Base-by-base conservation (phyloP, 2,329 filamentous ascomycete genomes). In the Arthroderma sp. region DNA sequence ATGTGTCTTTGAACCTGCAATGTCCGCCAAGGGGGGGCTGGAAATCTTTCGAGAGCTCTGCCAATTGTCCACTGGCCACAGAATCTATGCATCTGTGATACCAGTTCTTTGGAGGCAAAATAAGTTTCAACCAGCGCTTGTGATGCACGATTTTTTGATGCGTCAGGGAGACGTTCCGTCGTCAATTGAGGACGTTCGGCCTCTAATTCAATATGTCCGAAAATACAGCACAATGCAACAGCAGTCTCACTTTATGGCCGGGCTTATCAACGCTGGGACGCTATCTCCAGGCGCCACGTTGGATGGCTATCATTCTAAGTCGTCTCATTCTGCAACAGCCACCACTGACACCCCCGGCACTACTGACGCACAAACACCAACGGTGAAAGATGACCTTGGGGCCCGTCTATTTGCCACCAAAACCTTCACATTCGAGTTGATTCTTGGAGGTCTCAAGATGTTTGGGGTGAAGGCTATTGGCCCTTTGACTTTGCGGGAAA, bases 371-470 rank as follows among this genome's bases (percentile, higher is more conserved):
- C 15, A 43, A 54, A 17, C 49, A 41, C 19, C 35, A 9, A 54
- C n/a, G 31, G 80, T 83, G 61, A 85, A 81, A 65, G 88, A 93
- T 68, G 72, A 76, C 0, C 79, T 94, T 31, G 85, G 87, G 17
- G 86, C 90, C n/a, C 81, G 84, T 61, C 83, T 89, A 74, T 91
- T 95, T 67, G 90, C 90, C 8, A 86, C 84, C 1, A 84, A 77
- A 58, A 86, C 87, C 69, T 79, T 93, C 21, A 81, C 84, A 0
- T 75, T 90, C 8, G 83, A 91, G 57, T 80, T 85, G 62, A 82
- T 88, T 25, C 81, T 94, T 56, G 80, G 80, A 35, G 79, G 87
- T 5, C 74, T 93, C 17, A 77, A 80, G 57, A 81, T 86, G 64
- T 80, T 95, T 55, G 87, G 87, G 1, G 75, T 94, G 4, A 77